These are phyloP conservation scores for Pichia nanzhaoensis DNA, from an alignment of 805 yeast species.

Conservation along the genomic window DNA sequence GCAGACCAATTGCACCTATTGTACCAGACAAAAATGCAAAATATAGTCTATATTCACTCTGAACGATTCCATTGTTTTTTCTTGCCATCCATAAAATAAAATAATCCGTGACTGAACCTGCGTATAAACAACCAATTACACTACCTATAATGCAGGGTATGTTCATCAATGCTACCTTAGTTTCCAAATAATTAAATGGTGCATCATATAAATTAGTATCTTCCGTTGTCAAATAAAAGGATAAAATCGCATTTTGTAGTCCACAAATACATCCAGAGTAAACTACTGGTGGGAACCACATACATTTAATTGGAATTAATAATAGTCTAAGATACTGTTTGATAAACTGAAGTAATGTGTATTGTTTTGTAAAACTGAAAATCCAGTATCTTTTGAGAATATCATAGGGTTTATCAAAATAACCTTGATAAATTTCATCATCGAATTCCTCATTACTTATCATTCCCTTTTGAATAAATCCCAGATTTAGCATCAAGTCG, in stretches of 20 bases:
- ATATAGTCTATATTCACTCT: conserved; percentile 58
- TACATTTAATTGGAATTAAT: conserved; percentile 22
- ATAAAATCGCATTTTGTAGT: conserved; percentile 63
- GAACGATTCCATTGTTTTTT: conserved; percentile 50
- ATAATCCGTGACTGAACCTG: conserved; percentile 57
- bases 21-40: conserved; percentile 52
- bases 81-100: conserved; percentile 62
- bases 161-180: conserved; percentile 70
- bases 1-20: conserved; percentile 51
- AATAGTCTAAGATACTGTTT: conserved; percentile 37
- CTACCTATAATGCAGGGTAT: conserved; percentile 66
- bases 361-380: too few species aligned
- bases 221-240: conserved; percentile 68
- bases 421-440: conserved; percentile 19
- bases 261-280: conserved; percentile 72
- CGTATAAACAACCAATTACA: conserved; percentile 55
- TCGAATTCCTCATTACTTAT: conserved; percentile 21
- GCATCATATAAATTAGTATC: conserved; percentile 54
- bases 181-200: conserved; percentile 59
- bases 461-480: conserved; percentile 25
- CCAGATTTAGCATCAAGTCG: conserved; percentile 18
- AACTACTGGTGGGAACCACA: conserved; percentile 52
- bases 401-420: conserved; percentile 18
- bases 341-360: too few species aligned
- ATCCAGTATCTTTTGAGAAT: conserved; percentile 3